Evolutionary conservation across 2,329 filamentous ascomycete genomes (phyloP), one percentile per base, ranked within the genome.

Genomic region (Orbilia brochopaga): DNA sequence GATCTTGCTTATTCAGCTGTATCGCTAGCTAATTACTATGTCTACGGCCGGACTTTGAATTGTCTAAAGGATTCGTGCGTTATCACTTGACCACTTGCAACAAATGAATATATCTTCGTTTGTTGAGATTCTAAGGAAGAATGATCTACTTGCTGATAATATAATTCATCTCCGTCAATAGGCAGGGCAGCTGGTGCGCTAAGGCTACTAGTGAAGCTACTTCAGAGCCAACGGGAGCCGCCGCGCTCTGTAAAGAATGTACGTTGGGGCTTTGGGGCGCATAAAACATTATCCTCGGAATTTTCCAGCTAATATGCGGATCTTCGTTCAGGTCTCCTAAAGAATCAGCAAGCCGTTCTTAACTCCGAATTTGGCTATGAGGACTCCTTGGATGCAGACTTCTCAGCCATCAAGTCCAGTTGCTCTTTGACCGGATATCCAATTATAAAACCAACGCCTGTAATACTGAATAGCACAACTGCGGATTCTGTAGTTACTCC

Each of bases 11-110:
- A 64, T 52, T 64, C 61, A 27, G 61, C 61, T 42, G 61, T 64
- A 57, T 64, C 61, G 32, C 53, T 64, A 51, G 61, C 61, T 23
- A 64, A 64, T 57, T 64, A 64, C 44, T 64, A 64, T 35, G 61
- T 51, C 52, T 64, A 64, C 61, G 61, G 61, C 40, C 52, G 61
- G 23, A 57, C 52, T 57, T 64, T 64, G 44, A 64, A 57, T 52
- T 64, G 61, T 44, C 30, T 64, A 51, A 64, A 64, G 21, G 61
- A 64, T 57, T 57, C 61, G 61, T 64, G 51, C 1, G 61, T 64
- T 52, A 51, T 50, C 21, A 30, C 53, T 44, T 52, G 17, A 40
- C 13, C 40, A 44, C 21, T 10, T 2, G 23, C 15, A 35, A 23
- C 4, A 62, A 57, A 23, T 46, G 35, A 52, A 46, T 5, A 42